Base-by-base conservation (phyloP, 2,329 filamentous ascomycete genomes). In the Fusarium staphyleae region DNA sequence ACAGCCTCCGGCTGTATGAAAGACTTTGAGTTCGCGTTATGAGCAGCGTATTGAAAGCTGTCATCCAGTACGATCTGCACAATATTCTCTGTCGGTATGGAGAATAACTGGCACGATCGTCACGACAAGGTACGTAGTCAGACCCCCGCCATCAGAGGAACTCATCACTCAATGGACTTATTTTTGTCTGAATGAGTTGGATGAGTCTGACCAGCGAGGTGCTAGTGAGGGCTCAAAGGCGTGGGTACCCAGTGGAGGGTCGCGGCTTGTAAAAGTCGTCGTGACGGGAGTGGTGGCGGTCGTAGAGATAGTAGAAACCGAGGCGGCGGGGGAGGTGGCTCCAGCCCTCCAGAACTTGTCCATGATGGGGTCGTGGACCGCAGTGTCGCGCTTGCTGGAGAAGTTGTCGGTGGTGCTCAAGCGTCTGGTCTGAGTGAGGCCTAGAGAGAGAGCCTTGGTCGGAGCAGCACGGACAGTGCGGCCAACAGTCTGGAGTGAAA, bases 311-410 rank as follows among this genome's bases (percentile, higher is more conserved):
- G 28, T 1, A 10, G 22, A 32, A 4, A 48, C 41, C 1, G 47
- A 4, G 32, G 62, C 18, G 41, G 45, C 36, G 14, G 57, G 15
- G 34, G 58, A 54, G 28, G 51, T 18, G 18, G 48, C 24, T n/a
- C 41, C 35, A 14, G 40, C 46, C 1, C 53, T 41, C 62, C 62
- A 65, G 30, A 63, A 46, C 34, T 58, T 65, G 15, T 65, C 62
- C 62, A 65, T 65, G 52, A 65, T 65, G 9, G 62, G 59, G 24
- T 65, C 62, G 5, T 52, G 47, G 1, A 65, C 62, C 9, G 62
- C 59, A 18, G 41, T 46, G 9, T 57, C 60, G 2, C 62, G 59
- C 11, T 37, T 40, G 44, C 24, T 58, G n/a, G 56, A 48, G 3
- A 48, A 49, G n/a, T 49, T 52, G 2, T 60, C 51, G 13, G 56